Base-by-base conservation (phyloP, 306 rosid species). In the Cicer arietinum region DNA sequence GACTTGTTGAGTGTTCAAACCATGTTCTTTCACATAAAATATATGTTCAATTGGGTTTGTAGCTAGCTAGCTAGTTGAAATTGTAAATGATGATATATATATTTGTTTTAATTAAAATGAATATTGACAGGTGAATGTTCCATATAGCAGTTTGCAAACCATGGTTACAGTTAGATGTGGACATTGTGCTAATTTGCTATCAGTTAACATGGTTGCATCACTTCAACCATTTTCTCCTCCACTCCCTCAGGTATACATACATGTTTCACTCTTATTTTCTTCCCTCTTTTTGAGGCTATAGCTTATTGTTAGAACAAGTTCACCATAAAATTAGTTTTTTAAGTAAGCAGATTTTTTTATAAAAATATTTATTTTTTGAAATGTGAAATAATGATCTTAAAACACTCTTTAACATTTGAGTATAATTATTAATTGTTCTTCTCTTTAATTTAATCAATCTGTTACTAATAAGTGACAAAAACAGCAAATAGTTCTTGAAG, bases 141-240 rank as follows among this genome's bases (percentile, higher is more conserved):
- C 99, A 89, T 80, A 78, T 83, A 88, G 80, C 89, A 85, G 81
- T 79, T 10, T 86, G 85, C 80, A 79, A 74, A 86, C 86, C 75
- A 64, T 87, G 30, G 97, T 86, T 83, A 94, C 99, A 35, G 97
- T 94, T 69, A 90, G 99, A 86, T 94, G 99, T 60, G 99, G 99
- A 41, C 97, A 94, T 71, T 94, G 99, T 76, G 86, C 90, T 41
- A 92, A 94, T 92, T 83, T 94, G 81, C 83, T 94, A 59, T 86
- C 99, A 53, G 97, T 92, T 51, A 90, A 91, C 77, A 78, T 90
- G 86, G 89, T 85, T 54, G 85, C 89, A 40, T 88, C 96, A 12
- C 80, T 86, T 79, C 98, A 86, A 80, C 40, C 90, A 7, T 52
- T 79, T 75, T 85, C 93, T 80, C 79, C 84, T 66, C 93, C 78